Base-by-base conservation (phyloP, 768 basidiomycete species). In the Termitomyces sp. region DNA sequence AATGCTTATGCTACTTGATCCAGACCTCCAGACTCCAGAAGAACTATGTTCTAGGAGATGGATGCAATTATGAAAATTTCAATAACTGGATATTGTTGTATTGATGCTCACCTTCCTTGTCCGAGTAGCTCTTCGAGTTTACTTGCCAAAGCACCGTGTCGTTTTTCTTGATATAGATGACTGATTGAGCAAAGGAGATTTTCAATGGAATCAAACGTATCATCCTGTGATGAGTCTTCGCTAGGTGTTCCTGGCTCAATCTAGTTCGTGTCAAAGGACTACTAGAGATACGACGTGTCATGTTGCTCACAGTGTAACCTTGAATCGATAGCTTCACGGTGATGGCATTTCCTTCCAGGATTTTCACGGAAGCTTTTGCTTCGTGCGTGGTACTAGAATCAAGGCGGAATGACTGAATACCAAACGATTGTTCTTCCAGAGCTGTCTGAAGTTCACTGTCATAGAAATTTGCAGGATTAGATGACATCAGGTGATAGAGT, bases 381-480 rank as follows among this genome's bases (percentile, higher is more conserved):
- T 81, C 76, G 51, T 77, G 70, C 1, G 72, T 60, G 2, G 77
- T 73, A 0, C 73, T 66, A 46, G 70, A 63, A 21, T 65, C 62
- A 48, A 84, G 63, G 3, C 73, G 70, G 62, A 76, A 87, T 58
- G 71, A 68, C 41, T 71, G 63, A 57, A 88, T 75, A 17, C 81
- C 82, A 61, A 81, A 84, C 5, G 76, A 70, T 58, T 87, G 83
- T 62, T 88, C 86, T 33, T 68, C 68, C 37, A 89, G 74, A 26
- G 82, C 79, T 23, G 74, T 71, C 21, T 69, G 69, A 19, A 89
- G 73, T 66, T 89, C 87, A 54, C 72, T 66, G 55, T 73, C 64
- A 62, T 68, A 78, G 63, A 81, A 79, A 19, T 68, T 62, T 10
- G 68, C 51, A 7, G 70, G 53, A 15, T 62, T 50, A 4, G 64